Evolutionary conservation across 78 protist species (phyloP), one percentile per base, ranked within the genome.

Genomic region (Polysphondylium violaceum): DNA sequence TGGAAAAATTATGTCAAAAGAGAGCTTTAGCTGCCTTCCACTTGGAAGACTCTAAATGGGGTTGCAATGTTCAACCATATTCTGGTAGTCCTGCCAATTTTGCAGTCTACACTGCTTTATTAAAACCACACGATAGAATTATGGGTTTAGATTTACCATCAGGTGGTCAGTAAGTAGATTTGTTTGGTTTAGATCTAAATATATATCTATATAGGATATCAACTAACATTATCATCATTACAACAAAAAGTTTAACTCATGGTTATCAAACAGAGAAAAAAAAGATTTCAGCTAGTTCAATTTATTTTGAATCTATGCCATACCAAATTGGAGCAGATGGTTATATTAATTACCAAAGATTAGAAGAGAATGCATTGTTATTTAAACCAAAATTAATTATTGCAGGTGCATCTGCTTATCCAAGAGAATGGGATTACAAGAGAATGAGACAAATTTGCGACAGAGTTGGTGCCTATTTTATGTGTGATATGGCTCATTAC

Each of bases 401-500:
- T 79, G 86, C 95, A 21, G 99, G 99, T 25, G 99, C 96, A 63
- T 83, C 96, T 6, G 99, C 99, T 2, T 99, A 99, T 86, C 98
- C 99, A n/a, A 93, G 99, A 36, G 98, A 98, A 59, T 97, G 95
- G 95, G 99, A 98, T 86, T 99, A 97, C 97, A 76, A 2, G 40
- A 87, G 97, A 74, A 67, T 87, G 76, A 51, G 93, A 55, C 36
- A 40, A 43, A 87, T 87, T 50, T 86, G 87, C 6, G 93, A 87
- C 35, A 97, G 86, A 65, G 94, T 88, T 33, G 99, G 98, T 41
- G 98, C 99, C 25, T 78, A 74, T 83, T 65, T 99, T 25, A 64
- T 99, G 97, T 27, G 81, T 63, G 99, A 99, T 93, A 99, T 99
- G 99, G 99, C 99, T 3, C 99, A 99, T 97, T 96, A 96, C 81